Evolutionary conservation across 2,329 filamentous ascomycete species (phyloP).

Genomic region (Epichloe typhina): DNA sequence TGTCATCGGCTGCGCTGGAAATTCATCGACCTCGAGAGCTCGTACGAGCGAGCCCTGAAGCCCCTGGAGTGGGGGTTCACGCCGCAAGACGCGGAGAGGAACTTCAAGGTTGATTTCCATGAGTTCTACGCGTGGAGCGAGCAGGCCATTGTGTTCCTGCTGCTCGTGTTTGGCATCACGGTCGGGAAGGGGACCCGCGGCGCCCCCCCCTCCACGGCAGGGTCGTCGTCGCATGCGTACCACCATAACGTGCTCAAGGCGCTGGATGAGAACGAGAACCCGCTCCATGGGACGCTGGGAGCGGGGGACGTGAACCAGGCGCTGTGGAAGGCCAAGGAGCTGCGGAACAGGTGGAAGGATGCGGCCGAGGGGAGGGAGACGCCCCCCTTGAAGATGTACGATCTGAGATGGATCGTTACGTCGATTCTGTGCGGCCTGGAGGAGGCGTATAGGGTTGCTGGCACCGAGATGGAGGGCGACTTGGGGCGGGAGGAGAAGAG

Average conservation of each 20-base stretch:
- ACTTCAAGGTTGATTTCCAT: constrained; percentile 69
- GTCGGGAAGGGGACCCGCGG: constrained; percentile 22
- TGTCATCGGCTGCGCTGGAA: constrained; percentile 51
- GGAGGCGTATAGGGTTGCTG: constrained; percentile 39
- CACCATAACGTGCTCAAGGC: constrained; percentile 57
- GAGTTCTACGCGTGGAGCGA: constrained; percentile 65
- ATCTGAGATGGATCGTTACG: constrained; percentile 45
- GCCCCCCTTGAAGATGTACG: constrained; percentile 41
- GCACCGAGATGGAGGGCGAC: constrained; percentile 26
- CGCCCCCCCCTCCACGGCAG: not conserved
- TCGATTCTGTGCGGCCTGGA: constrained; percentile 47
- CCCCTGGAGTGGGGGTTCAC: constrained; percentile 22
- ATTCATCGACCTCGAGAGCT: constrained; percentile 42
- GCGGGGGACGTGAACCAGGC: constrained; percentile 38
- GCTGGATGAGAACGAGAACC: constrained; percentile 42
- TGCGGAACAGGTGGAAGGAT: constrained; percentile 61
- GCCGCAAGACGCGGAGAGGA: constrained; percentile 40
- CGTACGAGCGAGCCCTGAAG: constrained; percentile 37
- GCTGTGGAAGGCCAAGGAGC: constrained; percentile 52
- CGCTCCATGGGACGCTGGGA: constrained; percentile 43
- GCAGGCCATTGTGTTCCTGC: constrained; percentile 52
- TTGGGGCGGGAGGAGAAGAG: constrained; percentile 28
- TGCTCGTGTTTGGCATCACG: constrained; percentile 48
- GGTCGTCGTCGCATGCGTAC: constrained; percentile 36
- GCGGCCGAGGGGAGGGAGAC: constrained; percentile 35